phyloP scores from a whole-genome alignment of 257 asterid species.

The Petrea volubilis region DNA sequence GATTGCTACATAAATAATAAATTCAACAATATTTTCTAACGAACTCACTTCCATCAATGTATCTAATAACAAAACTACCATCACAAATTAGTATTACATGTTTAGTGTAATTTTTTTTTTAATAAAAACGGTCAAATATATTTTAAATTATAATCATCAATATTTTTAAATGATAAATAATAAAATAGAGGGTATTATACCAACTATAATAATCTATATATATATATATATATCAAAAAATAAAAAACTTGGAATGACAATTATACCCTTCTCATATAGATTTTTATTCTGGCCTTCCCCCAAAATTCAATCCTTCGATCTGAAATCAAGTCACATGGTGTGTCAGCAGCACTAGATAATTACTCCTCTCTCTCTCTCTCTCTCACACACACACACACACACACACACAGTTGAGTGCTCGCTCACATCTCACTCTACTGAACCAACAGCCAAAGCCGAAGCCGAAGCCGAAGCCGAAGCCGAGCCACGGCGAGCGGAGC shows the following conservation, averaged over 20 bases:
- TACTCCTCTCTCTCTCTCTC: constrained; percentile 14
- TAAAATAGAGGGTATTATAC: too few species aligned
- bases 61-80: too few species aligned
- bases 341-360: constrained; percentile 42
- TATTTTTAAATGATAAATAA: too few species aligned
- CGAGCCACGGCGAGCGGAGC: constrained; percentile 19
- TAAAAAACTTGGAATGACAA: neutral
- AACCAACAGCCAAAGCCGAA: constrained; percentile 13
- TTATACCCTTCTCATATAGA: neutral
- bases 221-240: too few species aligned
- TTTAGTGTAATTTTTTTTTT: too few species aligned
- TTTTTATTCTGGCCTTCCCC: neutral
- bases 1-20: too few species aligned
- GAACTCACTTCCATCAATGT: too few species aligned
- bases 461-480: constrained; percentile 19
- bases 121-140: too few species aligned
- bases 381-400: constrained; percentile 15
- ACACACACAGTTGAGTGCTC: constrained; percentile 7
- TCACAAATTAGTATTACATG: too few species aligned
- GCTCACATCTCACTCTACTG: constrained; percentile 9
- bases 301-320: constrained; percentile 11
- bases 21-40: too few species aligned
- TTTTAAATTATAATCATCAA: too few species aligned
- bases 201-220: too few species aligned
- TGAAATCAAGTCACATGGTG: constrained; percentile 36